These are phyloP conservation scores for Cercophora samala DNA, from an alignment of 495 filamentous ascomycete genomes.

Conservation along the genomic window DNA sequence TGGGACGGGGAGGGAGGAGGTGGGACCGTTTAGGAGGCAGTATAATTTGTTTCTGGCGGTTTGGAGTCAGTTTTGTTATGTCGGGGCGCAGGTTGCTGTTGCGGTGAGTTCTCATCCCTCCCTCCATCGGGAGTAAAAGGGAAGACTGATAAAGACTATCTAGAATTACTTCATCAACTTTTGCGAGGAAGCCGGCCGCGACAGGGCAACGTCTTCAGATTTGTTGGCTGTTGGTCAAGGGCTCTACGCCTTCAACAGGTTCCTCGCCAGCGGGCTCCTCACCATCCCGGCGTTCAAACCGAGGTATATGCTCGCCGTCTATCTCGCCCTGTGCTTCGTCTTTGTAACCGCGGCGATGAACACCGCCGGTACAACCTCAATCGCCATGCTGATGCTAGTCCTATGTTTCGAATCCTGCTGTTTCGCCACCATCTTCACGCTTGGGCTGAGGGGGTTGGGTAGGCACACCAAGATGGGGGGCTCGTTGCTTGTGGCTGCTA, in stretches of 20 bases:
- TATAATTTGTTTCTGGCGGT: conserved; percentile 64
- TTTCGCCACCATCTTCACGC: conserved; percentile 68
- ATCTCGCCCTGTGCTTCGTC: conserved; percentile 51
- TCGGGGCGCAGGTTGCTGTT: conserved; percentile 63
- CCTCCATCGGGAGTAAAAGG: conserved; percentile 12
- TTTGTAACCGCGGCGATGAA: conserved; percentile 57
- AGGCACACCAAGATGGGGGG: conserved; percentile 66
- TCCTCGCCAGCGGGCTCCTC: conserved; percentile 53
- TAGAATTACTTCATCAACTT: conserved; percentile 45
- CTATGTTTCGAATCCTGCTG: conserved; percentile 66
- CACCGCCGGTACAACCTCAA: conserved; percentile 48
- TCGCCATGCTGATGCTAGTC: conserved; percentile 60
- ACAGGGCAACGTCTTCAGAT: conserved; percentile 38
- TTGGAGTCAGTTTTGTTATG: conserved; percentile 66
- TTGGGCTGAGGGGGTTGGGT: conserved; percentile 64
- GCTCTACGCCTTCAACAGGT: conserved; percentile 63
- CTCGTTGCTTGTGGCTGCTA: conserved; percentile 58
- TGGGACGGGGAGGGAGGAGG: conserved; percentile 30
- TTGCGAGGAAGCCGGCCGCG: conserved; percentile 28
- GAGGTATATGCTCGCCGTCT: conserved; percentile 50
- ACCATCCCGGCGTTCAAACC: conserved; percentile 47
- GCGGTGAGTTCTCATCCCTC: conserved; percentile 44
- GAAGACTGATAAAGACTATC: not conserved
- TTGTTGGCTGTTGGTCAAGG: conserved; percentile 64
- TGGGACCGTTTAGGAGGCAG: conserved; percentile 56